A percentile compares a stretch with the other conserved stretches of the same genome.
Conservation (phyloP, 2,329 filamentous ascomycete genomes). For the Colletotrichum siamense region DNA sequence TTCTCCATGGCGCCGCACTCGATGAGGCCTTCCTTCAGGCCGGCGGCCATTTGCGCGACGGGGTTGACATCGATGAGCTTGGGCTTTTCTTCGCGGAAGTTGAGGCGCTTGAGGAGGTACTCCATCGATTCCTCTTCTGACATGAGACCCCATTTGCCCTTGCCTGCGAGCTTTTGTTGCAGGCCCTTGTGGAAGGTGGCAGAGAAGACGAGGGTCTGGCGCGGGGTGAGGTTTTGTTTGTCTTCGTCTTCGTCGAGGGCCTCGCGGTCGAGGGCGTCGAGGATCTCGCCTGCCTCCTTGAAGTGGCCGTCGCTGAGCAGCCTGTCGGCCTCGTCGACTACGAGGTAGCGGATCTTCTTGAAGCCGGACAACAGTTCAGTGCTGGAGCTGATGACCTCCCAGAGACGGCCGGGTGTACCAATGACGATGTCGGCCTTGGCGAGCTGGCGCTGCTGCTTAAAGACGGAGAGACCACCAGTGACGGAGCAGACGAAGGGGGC, state of each 20-base stretch:
- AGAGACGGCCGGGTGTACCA: slow-evolving; percentile 88
- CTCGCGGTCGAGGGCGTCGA: slow-evolving; percentile 77
- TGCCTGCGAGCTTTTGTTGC: slow-evolving; percentile 88
- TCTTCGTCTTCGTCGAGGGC: slow-evolving; percentile 65
- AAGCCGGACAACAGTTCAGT: slow-evolving; percentile 73
- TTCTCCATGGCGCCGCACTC: slow-evolving; percentile 96
- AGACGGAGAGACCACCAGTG: slow-evolving; percentile 90
- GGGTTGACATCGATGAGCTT: slow-evolving; percentile 95
- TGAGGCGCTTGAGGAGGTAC: slow-evolving; percentile 88
- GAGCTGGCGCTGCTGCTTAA: slow-evolving; percentile 90
- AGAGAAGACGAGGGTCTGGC: slow-evolving; percentile 95
- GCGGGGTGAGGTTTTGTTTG: slow-evolving; percentile 49
- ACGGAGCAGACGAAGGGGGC: slow-evolving; percentile 82
- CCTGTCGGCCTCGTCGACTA: slow-evolving; percentile 93
- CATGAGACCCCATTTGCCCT: slow-evolving; percentile 60
- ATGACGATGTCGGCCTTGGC: slow-evolving; percentile 90
- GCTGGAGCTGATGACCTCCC: slow-evolving; percentile 88
- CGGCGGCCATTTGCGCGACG: slow-evolving; percentile 83
- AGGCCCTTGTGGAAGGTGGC: slow-evolving; percentile 93
- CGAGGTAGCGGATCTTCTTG: slow-evolving; percentile 78
- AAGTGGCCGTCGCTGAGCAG: slow-evolving; percentile 93
- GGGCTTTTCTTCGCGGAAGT: slow-evolving; percentile 83
- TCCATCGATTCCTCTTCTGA: slow-evolving; percentile 86
- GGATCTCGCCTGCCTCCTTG: slow-evolving; percentile 89
- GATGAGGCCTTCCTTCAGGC: slow-evolving; percentile 86